These are phyloP conservation scores for Basipetospora sp. DNA, from an alignment of 2,329 filamentous ascomycete genomes.

Conservation along the genomic window DNA sequence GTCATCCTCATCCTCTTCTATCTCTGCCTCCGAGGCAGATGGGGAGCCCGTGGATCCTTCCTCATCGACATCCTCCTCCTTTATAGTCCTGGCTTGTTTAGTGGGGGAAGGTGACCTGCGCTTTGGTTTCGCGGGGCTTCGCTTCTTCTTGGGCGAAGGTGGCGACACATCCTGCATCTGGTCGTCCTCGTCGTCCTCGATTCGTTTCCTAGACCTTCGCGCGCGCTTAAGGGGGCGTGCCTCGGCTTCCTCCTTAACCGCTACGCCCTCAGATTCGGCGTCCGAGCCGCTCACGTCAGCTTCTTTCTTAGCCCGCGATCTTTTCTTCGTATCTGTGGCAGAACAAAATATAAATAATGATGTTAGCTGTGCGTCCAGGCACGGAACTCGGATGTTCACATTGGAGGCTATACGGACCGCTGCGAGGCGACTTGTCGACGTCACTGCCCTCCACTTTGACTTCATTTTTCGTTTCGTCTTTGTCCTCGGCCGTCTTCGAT, in stretches of 20 bases:
- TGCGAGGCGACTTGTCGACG: conserved; percentile 12
- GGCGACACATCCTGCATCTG: conserved; percentile 11
- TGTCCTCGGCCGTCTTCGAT: conserved; percentile 16
- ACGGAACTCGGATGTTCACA: no score
- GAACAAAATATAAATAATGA: no score
- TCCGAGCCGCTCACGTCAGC: conserved; percentile 16
- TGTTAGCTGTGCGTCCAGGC: no score
- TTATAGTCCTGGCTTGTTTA: conserved; percentile 16
- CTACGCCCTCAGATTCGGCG: conserved; percentile 15
- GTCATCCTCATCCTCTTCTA: conserved; percentile 37
- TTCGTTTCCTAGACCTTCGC: conserved; percentile 30
- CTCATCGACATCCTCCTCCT: conserved; percentile 24
- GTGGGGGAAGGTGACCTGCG: no score
- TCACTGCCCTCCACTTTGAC: not conserved
- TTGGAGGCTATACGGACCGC: conserved; percentile 19
- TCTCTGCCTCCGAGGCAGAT: conserved; percentile 35
- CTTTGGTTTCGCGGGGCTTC: no score
- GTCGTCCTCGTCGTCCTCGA: conserved; percentile 40
- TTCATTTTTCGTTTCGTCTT: conserved; percentile 13
- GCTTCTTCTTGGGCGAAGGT: conserved; percentile 5
- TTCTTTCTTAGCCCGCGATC: conserved; percentile 9
- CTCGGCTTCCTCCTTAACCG: conserved; percentile 39
- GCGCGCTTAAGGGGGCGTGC: conserved; percentile 46
- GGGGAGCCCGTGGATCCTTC: conserved; percentile 24
- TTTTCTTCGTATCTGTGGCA: conserved; percentile 9